Conservation (phyloP, 495 filamentous ascomycete species). For the Penicillium herquei region DNA sequence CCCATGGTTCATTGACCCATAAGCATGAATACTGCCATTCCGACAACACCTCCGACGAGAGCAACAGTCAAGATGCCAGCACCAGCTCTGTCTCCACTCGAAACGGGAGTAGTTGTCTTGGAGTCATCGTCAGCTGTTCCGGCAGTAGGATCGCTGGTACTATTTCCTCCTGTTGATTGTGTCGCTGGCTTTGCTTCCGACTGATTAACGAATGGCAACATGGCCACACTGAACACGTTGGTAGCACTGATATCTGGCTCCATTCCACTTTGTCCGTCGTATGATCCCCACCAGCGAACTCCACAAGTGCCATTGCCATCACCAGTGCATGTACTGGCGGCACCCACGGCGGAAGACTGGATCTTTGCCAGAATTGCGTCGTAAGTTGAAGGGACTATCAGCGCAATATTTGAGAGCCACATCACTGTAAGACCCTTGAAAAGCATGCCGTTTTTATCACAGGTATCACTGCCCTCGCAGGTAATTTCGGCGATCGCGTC, state of each 20-base stretch:
- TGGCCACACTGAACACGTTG: constrained; percentile 48
- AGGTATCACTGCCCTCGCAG: constrained; percentile 60
- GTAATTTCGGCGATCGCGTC: constrained; percentile 59
- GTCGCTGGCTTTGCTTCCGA: constrained; percentile 23
- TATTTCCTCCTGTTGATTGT: constrained; percentile 25
- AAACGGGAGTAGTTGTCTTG: constrained; percentile 36
- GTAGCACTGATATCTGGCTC: constrained; percentile 53
- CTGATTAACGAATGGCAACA: constrained; percentile 26
- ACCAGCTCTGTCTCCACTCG: constrained; percentile 57
- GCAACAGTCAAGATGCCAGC: constrained; percentile 65
- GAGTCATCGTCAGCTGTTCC: constrained; percentile 31
- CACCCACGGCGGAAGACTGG: constrained; percentile 63
- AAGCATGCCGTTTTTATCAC: constrained; percentile 71
- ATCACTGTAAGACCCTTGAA: constrained; percentile 81
- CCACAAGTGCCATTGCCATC: constrained; percentile 68
- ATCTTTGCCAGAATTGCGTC: constrained; percentile 64
- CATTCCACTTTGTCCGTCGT: constrained; percentile 65
- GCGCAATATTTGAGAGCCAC: constrained; percentile 73
- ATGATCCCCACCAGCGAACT: constrained; percentile 64
- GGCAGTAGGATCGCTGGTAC: constrained; percentile 33
- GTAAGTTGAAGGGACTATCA: constrained; percentile 63
- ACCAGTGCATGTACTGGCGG: constrained; percentile 65
- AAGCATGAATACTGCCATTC: constrained; percentile 1
- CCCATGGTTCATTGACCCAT: background rate
- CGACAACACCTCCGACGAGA: constrained; percentile 41